Evolutionary conservation across 2,329 filamentous ascomycete species (phyloP).

Genomic region (Claviceps sp.): DNA sequence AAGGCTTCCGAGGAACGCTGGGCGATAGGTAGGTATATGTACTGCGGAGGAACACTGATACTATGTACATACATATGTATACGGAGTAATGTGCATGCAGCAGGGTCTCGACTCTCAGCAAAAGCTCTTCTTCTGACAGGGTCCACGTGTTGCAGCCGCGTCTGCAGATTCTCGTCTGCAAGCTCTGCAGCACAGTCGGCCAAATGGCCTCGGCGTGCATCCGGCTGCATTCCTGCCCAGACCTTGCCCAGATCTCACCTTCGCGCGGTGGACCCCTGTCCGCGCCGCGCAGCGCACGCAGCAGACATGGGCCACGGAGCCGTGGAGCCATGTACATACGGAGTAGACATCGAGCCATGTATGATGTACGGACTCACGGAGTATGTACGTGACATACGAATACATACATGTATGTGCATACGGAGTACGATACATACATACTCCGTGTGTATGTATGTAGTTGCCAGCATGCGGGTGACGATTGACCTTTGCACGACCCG

Average conservation of each 20-base stretch:
- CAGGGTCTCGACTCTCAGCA: not conserved
- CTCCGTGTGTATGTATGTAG: no score
- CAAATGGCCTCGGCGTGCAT: conserved; percentile 1
- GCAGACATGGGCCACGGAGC: no score
- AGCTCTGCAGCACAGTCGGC: conserved; percentile 1
- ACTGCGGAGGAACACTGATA: not conserved
- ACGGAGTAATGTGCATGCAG: not conserved
- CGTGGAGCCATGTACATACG: no score
- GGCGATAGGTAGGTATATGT: no score
- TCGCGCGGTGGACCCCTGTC: conserved; percentile 8
- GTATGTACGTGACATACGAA: not conserved
- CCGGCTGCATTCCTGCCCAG: conserved; percentile 7
- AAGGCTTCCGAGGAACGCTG: no score
- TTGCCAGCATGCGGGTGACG: not conserved
- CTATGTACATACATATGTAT: not conserved
- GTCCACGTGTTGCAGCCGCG: conserved; percentile 10
- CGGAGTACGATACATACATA: no score
- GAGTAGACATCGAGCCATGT: no score
- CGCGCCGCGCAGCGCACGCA: no score
- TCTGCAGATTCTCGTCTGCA: not conserved
- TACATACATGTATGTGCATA: no score
- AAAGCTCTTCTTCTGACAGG: conserved; percentile 4
- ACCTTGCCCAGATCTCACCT: conserved; percentile 1
- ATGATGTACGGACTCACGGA: conserved; percentile 8
- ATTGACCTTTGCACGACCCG: not conserved